A percentile compares a stretch with the other conserved stretches of the same genome.
These are phyloP conservation scores for Rasamsonia emersonii DNA, from an alignment of 2,329 filamentous ascomycete genomes.

Conservation along the genomic window DNA sequence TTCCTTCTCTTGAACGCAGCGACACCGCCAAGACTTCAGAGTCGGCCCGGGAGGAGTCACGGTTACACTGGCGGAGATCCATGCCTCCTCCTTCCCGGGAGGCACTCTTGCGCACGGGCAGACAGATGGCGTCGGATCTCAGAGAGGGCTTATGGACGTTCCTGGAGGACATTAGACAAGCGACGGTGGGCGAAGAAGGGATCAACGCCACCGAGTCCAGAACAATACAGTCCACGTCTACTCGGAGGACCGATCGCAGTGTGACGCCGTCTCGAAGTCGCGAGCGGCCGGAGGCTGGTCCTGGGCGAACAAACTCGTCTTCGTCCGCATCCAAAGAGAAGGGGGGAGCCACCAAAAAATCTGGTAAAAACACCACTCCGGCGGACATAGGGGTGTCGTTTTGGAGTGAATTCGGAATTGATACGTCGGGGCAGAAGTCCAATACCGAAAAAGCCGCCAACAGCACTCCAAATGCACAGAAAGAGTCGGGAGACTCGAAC, in stretches of 20 bases:
- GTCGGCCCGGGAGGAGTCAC: conserved; percentile 23
- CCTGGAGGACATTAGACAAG: conserved; percentile 88
- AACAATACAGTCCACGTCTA: conserved; percentile 20
- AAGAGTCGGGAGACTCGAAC: conserved; percentile 26
- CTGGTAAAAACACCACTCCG: conserved; percentile 34
- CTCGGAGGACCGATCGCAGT: conserved; percentile 22
- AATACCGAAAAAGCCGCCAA: conserved; percentile 16
- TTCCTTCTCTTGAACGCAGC: conserved; percentile 31
- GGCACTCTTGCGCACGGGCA: conserved; percentile 48
- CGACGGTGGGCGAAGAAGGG: conserved; percentile 89
- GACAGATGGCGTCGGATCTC: conserved; percentile 83
- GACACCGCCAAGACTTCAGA: conserved; percentile 12
- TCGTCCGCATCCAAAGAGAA: conserved; percentile 20
- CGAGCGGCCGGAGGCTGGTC: conserved; percentile 20
- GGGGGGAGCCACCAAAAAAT: conserved; percentile 23
- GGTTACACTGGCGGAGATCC: conserved; percentile 33
- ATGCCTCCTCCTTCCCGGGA: conserved; percentile 40
- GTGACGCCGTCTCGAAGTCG: conserved; percentile 22
- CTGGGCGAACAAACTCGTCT: conserved; percentile 22
- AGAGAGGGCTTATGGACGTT: conserved; percentile 88
- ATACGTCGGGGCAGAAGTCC: conserved; percentile 36
- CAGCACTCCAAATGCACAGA: conserved; percentile 26
- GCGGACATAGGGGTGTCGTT: conserved; percentile 38
- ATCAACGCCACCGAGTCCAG: conserved; percentile 49
- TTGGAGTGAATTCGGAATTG: conserved; percentile 45